Evolutionary conservation across 768 basidiomycete genomes (phyloP).

Genomic region (Pleurotus djamor): DNA sequence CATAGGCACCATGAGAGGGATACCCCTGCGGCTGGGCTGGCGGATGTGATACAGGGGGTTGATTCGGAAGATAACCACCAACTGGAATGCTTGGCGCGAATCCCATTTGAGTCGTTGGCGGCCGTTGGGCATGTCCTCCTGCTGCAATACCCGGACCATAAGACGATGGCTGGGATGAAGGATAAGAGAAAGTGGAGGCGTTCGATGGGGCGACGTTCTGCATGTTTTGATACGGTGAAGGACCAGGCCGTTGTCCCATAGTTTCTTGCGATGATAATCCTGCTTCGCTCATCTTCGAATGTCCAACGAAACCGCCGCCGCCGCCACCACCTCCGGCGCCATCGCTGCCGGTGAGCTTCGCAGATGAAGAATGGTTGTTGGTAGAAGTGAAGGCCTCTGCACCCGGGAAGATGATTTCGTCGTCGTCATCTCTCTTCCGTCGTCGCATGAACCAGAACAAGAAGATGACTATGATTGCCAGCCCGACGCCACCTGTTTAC

Average conservation of each 20-base stretch:
- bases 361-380: background rate
- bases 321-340: background rate
- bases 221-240: background rate
- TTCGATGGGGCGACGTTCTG: slow-evolving; percentile 26
- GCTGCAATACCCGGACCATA: background rate
- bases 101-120: background rate
- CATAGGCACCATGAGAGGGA: too few species aligned
- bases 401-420: slow-evolving; percentile 29
- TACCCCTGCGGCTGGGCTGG: too few species aligned
- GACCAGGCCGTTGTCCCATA: slow-evolving; percentile 26
- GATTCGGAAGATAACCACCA: background rate
- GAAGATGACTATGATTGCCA: slow-evolving; percentile 19
- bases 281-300: slow-evolving; percentile 12
- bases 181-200: background rate
- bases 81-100: background rate
- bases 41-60: background rate
- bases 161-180: background rate
- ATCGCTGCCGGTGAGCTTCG: slow-evolving; percentile 1
- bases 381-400: slow-evolving; percentile 17
- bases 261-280: slow-evolving; percentile 24
- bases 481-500: slow-evolving; percentile 23
- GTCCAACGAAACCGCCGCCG: background rate
- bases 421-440: slow-evolving; percentile 15
- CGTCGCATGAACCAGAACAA: slow-evolving; percentile 23
- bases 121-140: background rate